Conservation (phyloP, 163 green algal species). For the Scenedesmus sp. region DNA sequence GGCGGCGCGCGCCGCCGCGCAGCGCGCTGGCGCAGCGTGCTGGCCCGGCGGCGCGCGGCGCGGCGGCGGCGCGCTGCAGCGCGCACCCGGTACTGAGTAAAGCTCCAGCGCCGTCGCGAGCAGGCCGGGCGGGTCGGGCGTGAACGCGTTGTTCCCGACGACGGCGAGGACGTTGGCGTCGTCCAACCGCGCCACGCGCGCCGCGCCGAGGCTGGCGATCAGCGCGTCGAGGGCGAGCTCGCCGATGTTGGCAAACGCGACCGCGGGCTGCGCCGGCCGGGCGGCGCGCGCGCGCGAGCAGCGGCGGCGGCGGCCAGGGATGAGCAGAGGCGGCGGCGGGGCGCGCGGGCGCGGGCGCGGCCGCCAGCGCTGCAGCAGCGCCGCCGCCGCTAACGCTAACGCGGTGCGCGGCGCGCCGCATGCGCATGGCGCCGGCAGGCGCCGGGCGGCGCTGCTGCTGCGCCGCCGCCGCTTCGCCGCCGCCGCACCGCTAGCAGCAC, state of each 20-base stretch:
- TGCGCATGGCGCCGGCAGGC: background rate
- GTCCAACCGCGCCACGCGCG: conserved; percentile 54
- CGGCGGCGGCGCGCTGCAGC: background rate
- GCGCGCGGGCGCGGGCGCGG: background rate
- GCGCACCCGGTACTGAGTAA: conserved; percentile 50
- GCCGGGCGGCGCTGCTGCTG: background rate
- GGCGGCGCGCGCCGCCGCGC: background rate
- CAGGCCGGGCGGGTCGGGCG: conserved; percentile 12
- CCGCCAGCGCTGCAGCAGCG: background rate
- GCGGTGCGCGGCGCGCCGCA: no score
- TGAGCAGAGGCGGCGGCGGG: background rate
- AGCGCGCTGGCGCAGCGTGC: background rate
- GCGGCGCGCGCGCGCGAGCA: no score
- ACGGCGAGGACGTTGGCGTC: conserved; percentile 66
- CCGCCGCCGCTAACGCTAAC: background rate
- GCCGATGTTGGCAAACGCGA: conserved; percentile 78
- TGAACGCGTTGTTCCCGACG: conserved; percentile 66
- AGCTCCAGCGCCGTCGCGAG: conserved; percentile 72
- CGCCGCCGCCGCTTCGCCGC: no score
- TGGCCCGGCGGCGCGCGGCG: background rate
- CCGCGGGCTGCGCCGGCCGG: conserved; percentile 73
- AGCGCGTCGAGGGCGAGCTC: conserved; percentile 82
- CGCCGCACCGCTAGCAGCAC: conserved; percentile 24
- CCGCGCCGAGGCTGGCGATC: conserved; percentile 54
- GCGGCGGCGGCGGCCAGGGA: background rate